Conservation (phyloP, 768 basidiomycete genomes). For the Lentinula aciculospora region DNA sequence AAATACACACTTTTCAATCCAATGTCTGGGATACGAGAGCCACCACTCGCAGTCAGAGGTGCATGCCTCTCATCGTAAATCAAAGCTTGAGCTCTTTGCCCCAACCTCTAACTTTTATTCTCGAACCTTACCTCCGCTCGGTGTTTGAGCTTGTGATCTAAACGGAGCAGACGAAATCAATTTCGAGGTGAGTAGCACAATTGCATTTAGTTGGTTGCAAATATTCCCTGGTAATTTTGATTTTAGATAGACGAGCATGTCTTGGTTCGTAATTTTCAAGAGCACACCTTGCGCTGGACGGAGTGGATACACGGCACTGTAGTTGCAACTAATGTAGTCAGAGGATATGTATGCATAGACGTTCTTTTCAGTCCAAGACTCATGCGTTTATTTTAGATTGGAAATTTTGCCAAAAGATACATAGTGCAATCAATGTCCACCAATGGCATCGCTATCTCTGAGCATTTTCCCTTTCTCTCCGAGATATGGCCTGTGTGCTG, state of each 20-base stretch:
- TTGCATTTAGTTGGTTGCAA: too few relatives aligned
- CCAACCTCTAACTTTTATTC: constrained; percentile 1
- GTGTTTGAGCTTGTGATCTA: neutral
- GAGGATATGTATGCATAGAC: neutral
- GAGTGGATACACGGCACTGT: neutral
- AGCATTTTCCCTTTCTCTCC: neutral
- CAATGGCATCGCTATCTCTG: neutral
- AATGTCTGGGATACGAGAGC: too few relatives aligned
- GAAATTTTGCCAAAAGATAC: neutral
- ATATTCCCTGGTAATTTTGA: neutral
- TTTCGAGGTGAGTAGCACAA: neutral
- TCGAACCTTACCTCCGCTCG: neutral
- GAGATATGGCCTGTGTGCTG: constrained; percentile 1
- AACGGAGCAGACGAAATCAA: neutral
- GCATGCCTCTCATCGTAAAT: too few relatives aligned
- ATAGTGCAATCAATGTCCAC: neutral
- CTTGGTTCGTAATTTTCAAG: neutral
- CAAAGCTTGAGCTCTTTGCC: neutral
- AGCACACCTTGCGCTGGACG: neutral
- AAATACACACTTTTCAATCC: too few relatives aligned
- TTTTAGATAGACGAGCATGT: neutral
- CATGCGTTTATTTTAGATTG: neutral
- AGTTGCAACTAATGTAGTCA: neutral
- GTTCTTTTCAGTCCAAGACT: neutral
- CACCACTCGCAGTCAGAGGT: too few relatives aligned